Percentiles rank a stretch among this genome's conserved stretches.
Conservation (phyloP, 768 basidiomycete species). For the Psilocybe subaeruginosa region DNA sequence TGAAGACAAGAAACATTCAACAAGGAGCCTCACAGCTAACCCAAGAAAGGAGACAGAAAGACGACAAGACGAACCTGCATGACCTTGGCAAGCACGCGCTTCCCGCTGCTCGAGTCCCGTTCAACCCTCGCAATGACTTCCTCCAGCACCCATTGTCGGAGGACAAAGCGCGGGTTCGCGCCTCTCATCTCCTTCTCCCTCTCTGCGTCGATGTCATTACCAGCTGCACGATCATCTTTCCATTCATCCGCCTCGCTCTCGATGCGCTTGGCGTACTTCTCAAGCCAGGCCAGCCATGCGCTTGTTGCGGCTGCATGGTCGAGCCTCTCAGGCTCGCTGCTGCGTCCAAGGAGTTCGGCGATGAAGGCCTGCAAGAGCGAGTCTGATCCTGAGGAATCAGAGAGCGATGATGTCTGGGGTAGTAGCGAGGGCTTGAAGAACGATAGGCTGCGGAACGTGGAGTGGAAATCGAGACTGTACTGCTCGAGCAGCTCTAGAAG, state of each 20-base stretch:
- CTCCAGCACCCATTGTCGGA: constrained; percentile 96
- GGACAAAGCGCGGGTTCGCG: constrained; percentile 88
- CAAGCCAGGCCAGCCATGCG: constrained; percentile 69
- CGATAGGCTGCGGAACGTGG: constrained; percentile 76
- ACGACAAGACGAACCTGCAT: constrained; percentile 61
- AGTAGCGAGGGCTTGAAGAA: constrained; percentile 54
- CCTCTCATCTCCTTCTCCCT: constrained; percentile 52
- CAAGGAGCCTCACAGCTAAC: background rate
- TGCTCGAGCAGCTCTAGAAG: constrained; percentile 75
- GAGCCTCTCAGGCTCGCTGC: constrained; percentile 48
- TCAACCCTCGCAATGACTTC: constrained; percentile 85
- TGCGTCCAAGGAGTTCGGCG: constrained; percentile 44
- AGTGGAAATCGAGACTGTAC: constrained; percentile 86
- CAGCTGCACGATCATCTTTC: constrained; percentile 33
- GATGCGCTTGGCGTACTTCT: constrained; percentile 61
- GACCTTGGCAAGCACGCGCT: constrained; percentile 76
- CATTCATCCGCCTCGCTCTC: constrained; percentile 53
- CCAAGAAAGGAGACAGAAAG: background rate
- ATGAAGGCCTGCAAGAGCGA: constrained; percentile 42
- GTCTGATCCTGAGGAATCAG: background rate
- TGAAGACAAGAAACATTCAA: background rate
- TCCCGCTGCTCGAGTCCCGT: constrained; percentile 61
- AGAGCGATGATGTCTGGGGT: background rate
- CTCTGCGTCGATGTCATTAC: constrained; percentile 37
- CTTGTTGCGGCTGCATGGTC: constrained; percentile 46